phyloP scores from a whole-genome alignment of 805 yeast genomes.

The Wickerhamiella nectarea region DNA sequence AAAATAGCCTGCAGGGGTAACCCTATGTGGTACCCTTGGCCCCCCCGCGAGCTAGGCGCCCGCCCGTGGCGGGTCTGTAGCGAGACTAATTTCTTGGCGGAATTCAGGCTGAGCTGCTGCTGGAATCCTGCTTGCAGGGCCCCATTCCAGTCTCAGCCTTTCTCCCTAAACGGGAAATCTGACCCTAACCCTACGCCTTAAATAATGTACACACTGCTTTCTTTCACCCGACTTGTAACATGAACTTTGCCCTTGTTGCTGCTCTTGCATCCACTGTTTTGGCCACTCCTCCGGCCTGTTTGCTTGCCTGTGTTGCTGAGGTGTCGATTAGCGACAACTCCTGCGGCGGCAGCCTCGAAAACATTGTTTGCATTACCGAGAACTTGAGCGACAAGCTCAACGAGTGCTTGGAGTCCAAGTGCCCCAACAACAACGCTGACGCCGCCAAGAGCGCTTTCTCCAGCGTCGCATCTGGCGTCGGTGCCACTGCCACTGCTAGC shows the following conservation, averaged over 20 bases:
- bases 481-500: slow-evolving; percentile 10
- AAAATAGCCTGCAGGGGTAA: not conserved
- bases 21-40: no score
- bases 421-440: slow-evolving; percentile 43
- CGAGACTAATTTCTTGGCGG: no score
- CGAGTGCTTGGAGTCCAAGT: slow-evolving; percentile 48
- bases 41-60: no score
- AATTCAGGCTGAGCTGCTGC: no score
- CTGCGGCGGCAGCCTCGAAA: slow-evolving; percentile 38
- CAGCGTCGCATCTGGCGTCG: slow-evolving; percentile 16
- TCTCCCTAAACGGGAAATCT: not conserved
- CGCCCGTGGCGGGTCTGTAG: no score
- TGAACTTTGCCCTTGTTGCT: slow-evolving; percentile 27
- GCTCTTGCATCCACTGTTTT: slow-evolving; percentile 33
- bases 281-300: slow-evolving; percentile 82
- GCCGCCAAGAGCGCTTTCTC: slow-evolving; percentile 49
- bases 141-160: no score
- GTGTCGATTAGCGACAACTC: slow-evolving; percentile 30
- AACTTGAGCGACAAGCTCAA: slow-evolving; percentile 40
- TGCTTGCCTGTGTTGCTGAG: slow-evolving; percentile 73
- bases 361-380: slow-evolving; percentile 33
- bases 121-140: no score
- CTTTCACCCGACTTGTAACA: slow-evolving; percentile 5
- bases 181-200: slow-evolving; percentile 7
- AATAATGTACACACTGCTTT: not conserved